Conservation (phyloP, 1,284 basidiomycete genomes). For the Peniophora sp. region DNA sequence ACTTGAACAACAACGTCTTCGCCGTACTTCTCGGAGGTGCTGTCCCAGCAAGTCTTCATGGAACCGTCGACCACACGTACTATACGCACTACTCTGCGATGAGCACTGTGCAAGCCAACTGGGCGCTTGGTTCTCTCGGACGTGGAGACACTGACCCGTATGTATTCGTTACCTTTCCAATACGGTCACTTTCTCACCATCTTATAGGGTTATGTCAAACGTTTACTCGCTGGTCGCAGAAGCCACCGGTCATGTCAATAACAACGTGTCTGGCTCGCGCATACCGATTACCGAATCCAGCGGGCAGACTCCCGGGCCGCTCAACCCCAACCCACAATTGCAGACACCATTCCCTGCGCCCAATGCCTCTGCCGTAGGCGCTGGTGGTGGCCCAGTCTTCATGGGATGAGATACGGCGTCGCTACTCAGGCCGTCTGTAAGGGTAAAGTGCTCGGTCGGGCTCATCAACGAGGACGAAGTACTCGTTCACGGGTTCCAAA, state of each 20-base stretch:
- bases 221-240: constrained; percentile 3
- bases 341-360: constrained; percentile 26
- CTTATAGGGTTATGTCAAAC: constrained; percentile 18
- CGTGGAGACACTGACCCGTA: constrained; percentile 33
- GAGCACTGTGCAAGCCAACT: constrained; percentile 49
- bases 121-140: constrained; percentile 43
- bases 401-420: constrained; percentile 9
- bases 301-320: constrained; percentile 20
- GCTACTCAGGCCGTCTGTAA: too few relatives aligned
- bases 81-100: constrained; percentile 52
- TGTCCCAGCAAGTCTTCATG: constrained; percentile 20
- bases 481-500: too few relatives aligned
- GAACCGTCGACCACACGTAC: constrained; percentile 34
- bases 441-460: too few relatives aligned
- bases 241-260: not conserved
- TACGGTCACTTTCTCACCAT: constrained; percentile 23
- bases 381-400: constrained; percentile 24
- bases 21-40: constrained; percentile 33
- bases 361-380: constrained; percentile 17
- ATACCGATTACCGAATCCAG: constrained; percentile 21
- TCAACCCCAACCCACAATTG: constrained; percentile 18
- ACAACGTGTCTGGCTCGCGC: not conserved
- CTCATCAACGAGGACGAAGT: too few relatives aligned
- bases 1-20: constrained; percentile 26
- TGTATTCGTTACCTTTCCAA: constrained; percentile 25